Percentiles rank a stretch among this genome's conserved stretches.
These are phyloP conservation scores for Trypanosoma vivax DNA, from an alignment of 208 protist species.

Conservation along the genomic window DNA sequence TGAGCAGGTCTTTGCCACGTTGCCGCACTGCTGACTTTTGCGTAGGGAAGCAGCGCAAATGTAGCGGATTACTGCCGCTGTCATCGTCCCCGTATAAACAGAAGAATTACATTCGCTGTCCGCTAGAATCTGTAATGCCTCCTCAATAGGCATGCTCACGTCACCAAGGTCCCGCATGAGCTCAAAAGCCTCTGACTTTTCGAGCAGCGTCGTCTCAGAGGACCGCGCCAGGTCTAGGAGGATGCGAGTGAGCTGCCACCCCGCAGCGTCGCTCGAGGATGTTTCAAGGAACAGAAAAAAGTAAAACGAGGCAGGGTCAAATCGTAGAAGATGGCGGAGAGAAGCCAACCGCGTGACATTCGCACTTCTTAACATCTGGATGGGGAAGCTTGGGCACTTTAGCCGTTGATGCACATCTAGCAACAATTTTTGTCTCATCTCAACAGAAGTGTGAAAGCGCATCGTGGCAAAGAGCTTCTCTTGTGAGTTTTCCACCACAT, in stretches of 20 bases:
- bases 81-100: background rate
- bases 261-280: background rate
- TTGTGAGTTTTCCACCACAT: slow-evolving; percentile 15
- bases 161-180: slow-evolving; percentile 8
- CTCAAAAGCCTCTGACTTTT: slow-evolving; percentile 16
- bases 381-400: background rate
- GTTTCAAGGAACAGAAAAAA: slow-evolving; percentile 16
- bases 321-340: slow-evolving; percentile 16
- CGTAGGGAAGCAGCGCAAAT: slow-evolving; percentile 1
- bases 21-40: background rate
- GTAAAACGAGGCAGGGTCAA: slow-evolving; percentile 18
- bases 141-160: background rate
- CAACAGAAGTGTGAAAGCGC: slow-evolving; percentile 16
- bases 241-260: slow-evolving; percentile 2
- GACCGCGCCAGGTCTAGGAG: slow-evolving; percentile 11
- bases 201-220: slow-evolving; percentile 1
- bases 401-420: slow-evolving; percentile 2
- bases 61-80: slow-evolving; percentile 13
- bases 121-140: background rate
- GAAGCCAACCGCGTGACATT: slow-evolving; percentile 12
- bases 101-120: background rate
- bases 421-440: slow-evolving; percentile 9
- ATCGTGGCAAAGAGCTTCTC: slow-evolving; percentile 24
- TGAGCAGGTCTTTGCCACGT: background rate
- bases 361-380: background rate